Evolutionary conservation across 495 filamentous ascomycete species (phyloP), one percentile per base, ranked within the genome.

Genomic region (Terfezia boudieri): DNA sequence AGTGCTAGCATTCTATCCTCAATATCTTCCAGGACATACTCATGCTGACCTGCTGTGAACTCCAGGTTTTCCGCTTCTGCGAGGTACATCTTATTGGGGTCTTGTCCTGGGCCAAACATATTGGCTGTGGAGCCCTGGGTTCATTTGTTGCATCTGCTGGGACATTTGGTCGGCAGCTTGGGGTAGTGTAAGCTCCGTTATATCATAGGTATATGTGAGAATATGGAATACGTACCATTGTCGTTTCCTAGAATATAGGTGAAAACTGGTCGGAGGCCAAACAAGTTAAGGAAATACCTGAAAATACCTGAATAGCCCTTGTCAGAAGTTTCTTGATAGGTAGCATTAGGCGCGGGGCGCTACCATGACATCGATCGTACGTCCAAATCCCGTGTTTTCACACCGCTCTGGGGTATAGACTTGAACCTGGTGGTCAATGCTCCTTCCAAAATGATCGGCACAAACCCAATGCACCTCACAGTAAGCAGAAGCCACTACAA

Each of bases 351-450:
- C 36, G 17, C 10, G 53, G 6, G 12, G 11, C 10, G 61, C 1
- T 32, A 32, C 89, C 89, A 96, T 50, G 87, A 96, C 67, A 98
- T 92, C 90, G 92, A 98, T 68, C 85, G 71, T 9, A 94, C 90
- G 67, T 96, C 92, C 70, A 98, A 78, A 67, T 98, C 90, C 60
- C 81, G 84, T 2, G 90, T 98, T 54, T 83, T 84, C 36, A 46
- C 38, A 43, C 38, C 38, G 38, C 10, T 11, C 16, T 43, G 49
- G 12, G 96, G 76, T 92, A 98, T 98, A 53, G 84, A 87, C 73
- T 98, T 98, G 73, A 98, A 98, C 64, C 92, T 87, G 63, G 94
- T 86, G 11, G 90, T 98, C 54, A 98, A 73, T 1, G 90, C n/a
- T n/a, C 41, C 41, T 5, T 3, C 4, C 4, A 14, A 5, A 46